Conservation (phyloP, 495 filamentous ascomycete genomes). For the Daldinia vernicosa region DNA sequence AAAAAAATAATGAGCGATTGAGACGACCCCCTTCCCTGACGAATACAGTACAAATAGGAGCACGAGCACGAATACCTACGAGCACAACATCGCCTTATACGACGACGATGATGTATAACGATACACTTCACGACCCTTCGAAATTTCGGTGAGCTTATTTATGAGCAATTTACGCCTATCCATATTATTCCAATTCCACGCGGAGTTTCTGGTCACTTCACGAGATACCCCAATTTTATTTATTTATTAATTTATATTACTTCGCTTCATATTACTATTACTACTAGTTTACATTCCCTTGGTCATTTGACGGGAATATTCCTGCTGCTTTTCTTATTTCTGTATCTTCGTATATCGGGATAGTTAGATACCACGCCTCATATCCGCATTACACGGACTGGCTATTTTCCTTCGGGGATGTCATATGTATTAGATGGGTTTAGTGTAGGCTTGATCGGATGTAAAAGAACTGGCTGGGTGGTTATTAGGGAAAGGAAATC, state of each 20-base stretch:
- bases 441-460: constrained; percentile 23
- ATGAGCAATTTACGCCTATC: constrained; percentile 38
- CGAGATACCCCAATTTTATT: constrained; percentile 37
- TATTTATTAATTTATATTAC: background rate
- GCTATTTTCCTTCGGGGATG: constrained; percentile 18
- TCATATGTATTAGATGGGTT: constrained; percentile 30
- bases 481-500: background rate
- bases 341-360: constrained; percentile 3
- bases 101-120: constrained; percentile 11
- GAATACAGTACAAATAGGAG: background rate
- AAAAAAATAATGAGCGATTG: background rate
- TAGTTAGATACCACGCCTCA: constrained; percentile 4
- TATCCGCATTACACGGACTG: constrained; percentile 12
- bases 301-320: constrained; percentile 6
- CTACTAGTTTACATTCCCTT: background rate
- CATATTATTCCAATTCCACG: constrained; percentile 20
- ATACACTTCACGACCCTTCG: constrained; percentile 18
- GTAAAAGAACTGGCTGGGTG: background rate
- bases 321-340: background rate
- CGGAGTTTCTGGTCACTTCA: constrained; percentile 49
- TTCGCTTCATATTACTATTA: constrained; percentile 11
- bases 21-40: background rate
- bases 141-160: constrained; percentile 25
- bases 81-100: background rate
- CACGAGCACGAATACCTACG: background rate